Conservation (phyloP, 352 stramenopile genomes). For the Phytopythium chamaehyphon region DNA sequence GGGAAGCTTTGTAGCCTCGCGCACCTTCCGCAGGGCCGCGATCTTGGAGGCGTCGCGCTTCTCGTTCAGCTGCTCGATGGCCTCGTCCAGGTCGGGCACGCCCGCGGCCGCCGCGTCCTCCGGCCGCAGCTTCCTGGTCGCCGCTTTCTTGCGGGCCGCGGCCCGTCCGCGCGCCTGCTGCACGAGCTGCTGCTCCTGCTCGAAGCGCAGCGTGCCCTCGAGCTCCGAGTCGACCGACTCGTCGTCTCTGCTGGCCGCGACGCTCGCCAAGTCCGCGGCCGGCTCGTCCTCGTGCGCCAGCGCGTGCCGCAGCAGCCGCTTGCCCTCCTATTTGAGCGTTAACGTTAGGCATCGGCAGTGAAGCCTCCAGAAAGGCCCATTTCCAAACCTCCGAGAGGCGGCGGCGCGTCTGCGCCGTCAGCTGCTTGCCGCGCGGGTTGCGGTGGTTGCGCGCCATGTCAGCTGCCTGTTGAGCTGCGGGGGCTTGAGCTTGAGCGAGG, state of each 20-base stretch:
- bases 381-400: constrained; percentile 22
- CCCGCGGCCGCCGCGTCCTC: constrained; percentile 23
- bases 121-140: constrained; percentile 30
- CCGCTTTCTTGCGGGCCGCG: constrained; percentile 15
- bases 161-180: not conserved
- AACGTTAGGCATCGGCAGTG: too few species aligned
- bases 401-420: constrained; percentile 25
- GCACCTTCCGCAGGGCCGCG: constrained; percentile 42
- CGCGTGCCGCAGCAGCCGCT: constrained; percentile 44
- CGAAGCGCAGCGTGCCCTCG: constrained; percentile 47
- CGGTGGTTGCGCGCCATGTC: constrained; percentile 1
- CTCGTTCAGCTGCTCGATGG: constrained; percentile 52
- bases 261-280: constrained; percentile 19
- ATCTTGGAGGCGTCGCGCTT: constrained; percentile 64
- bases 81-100: constrained; percentile 41
- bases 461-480: not conserved
- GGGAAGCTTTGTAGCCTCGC: too few species aligned
- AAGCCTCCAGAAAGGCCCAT: not conserved
- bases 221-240: constrained; percentile 59
- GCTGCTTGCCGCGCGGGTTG: constrained; percentile 10
- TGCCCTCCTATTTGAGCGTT: constrained; percentile 31
- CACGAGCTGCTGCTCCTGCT: constrained; percentile 20
- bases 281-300: constrained; percentile 26
- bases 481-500: too few species aligned
- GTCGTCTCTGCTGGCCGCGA: constrained; percentile 28